phyloP scores from a whole-genome alignment of 495 filamentous ascomycete species.

The Penicillium waksmanii region DNA sequence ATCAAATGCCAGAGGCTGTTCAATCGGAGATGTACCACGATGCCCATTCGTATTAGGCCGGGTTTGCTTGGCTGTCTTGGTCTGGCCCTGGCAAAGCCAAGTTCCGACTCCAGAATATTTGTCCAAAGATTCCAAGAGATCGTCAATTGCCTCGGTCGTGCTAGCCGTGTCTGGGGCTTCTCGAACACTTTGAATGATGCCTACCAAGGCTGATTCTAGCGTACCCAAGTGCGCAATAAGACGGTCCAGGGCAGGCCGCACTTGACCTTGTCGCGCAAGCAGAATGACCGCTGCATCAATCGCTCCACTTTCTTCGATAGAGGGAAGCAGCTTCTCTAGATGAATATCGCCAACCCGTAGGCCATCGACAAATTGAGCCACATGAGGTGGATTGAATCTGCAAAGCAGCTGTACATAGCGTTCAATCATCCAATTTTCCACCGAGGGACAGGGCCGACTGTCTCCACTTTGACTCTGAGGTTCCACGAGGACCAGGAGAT shows the following conservation, averaged over 20 bases:
- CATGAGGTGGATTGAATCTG: constrained; percentile 76
- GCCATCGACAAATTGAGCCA: constrained; percentile 80
- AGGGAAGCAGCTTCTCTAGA: constrained; percentile 79
- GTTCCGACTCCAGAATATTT: constrained; percentile 91
- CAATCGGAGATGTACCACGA: constrained; percentile 42
- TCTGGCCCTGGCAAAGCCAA: constrained; percentile 94
- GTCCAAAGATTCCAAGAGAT: constrained; percentile 74
- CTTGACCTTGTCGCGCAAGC: constrained; percentile 86
- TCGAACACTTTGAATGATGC: constrained; percentile 62
- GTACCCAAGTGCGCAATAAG: constrained; percentile 77
- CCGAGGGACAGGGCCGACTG: constrained; percentile 29
- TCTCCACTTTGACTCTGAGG: constrained; percentile 52
- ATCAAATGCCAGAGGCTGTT: constrained; percentile 70
- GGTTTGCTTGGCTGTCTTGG: constrained; percentile 58
- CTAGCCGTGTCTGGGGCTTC: constrained; percentile 58
- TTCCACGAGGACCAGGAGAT: constrained; percentile 80
- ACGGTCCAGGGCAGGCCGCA: constrained; percentile 80
- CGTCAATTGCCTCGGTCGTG: constrained; percentile 55
- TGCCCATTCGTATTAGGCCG: constrained; percentile 42
- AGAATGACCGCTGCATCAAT: constrained; percentile 92
- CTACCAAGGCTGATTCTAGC: constrained; percentile 76
- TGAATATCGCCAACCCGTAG: constrained; percentile 80
- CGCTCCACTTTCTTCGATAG: constrained; percentile 85
- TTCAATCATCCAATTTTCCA: constrained; percentile 66
- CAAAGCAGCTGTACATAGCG: constrained; percentile 91